Percentiles rank a stretch among this genome's conserved stretches.
phyloP scores from a whole-genome alignment of 257 asterid genomes.

The Avicennia marina region DNA sequence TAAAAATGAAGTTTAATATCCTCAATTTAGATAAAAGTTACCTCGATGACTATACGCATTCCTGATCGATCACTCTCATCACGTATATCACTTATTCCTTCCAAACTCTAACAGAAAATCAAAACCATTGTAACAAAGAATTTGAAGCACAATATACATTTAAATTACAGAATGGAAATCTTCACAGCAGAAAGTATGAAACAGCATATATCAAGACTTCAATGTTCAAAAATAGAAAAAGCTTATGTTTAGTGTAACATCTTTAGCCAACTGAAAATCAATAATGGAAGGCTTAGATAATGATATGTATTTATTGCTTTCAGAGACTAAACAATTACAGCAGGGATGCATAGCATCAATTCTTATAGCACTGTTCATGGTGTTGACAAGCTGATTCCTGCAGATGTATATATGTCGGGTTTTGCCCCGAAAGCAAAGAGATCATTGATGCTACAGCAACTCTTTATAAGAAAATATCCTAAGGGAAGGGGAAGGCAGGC shows the following conservation, averaged over 20 bases:
- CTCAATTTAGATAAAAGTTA: slow-evolving; percentile 25
- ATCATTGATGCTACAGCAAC: no score
- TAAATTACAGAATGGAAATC: slow-evolving; percentile 1
- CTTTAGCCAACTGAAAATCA: not conserved
- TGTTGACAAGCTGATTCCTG: no score
- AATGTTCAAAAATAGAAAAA: not conserved
- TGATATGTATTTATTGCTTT: no score
- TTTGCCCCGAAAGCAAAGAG: no score
- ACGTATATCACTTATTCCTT: slow-evolving; percentile 96
- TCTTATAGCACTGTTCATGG: no score
- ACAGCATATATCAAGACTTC: slow-evolving; percentile 2
- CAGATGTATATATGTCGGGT: no score
- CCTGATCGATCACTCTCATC: slow-evolving; percentile 99
- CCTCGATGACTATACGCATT: slow-evolving; percentile 98
- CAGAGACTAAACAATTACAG: no score
- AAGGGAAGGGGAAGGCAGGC: no score
- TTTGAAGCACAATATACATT: slow-evolving; percentile 2
- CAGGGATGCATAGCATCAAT: no score
- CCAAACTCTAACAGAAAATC: slow-evolving; percentile 60
- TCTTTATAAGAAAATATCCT: no score
- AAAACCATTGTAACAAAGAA: no score
- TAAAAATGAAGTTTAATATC: slow-evolving; percentile 11
- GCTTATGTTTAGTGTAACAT: not conserved
- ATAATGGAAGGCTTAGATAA: no score
- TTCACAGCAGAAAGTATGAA: not conserved